These are phyloP conservation scores for Pyrus betulifolia DNA, from an alignment of 306 rosid genomes.

Conservation along the genomic window DNA sequence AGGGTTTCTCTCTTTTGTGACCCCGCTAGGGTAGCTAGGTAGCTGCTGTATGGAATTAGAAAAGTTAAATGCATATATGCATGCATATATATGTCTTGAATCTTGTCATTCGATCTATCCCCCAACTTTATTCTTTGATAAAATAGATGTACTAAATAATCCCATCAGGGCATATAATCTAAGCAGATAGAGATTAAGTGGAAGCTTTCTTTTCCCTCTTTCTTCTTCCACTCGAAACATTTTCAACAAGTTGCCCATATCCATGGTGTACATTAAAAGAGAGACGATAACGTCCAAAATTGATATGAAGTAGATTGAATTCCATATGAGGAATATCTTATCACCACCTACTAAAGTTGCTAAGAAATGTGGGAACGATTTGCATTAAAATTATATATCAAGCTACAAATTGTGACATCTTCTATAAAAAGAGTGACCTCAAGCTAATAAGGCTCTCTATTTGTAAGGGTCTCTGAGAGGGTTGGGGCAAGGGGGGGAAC, in stretches of 20 bases:
- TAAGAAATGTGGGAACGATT: neutral
- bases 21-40: too few relatives aligned
- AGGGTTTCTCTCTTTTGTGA: too few relatives aligned
- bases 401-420: neutral
- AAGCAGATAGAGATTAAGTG: neutral
- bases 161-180: constrained; percentile 2
- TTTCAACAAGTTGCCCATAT: neutral
- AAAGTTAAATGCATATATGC: too few relatives aligned
- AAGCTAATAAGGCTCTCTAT: fast-evolving
- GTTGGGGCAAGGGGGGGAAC: too few relatives aligned
- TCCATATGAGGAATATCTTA: neutral
- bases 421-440: too few relatives aligned
- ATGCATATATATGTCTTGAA: neutral
- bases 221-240: neutral
- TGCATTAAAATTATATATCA: neutral
- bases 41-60: too few relatives aligned
- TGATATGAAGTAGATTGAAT: neutral
- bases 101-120: neutral
- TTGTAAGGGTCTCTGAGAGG: too few relatives aligned
- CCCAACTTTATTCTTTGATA: neutral
- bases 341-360: neutral
- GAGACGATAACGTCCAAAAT: neutral
- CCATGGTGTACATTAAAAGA: too few relatives aligned
- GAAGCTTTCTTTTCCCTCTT: neutral
- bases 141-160: neutral